A percentile compares a stretch with the other conserved stretches of the same genome.
Evolutionary conservation across 345 rosid genomes (phyloP).

Genomic region (Aethionema arabicum): DNA sequence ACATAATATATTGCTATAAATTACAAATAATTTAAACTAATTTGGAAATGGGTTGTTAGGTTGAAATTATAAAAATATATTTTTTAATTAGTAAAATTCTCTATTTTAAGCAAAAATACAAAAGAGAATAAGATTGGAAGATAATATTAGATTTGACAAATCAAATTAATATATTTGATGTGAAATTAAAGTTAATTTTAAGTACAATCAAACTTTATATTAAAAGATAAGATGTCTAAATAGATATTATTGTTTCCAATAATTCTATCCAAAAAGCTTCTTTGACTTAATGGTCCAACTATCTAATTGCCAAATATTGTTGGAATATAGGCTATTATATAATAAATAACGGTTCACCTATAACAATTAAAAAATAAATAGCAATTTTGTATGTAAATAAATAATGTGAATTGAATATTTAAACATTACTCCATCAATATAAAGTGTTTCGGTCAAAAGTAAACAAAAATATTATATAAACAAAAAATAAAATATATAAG

Average conservation of each 20-base stretch:
- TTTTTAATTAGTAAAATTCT: slow-evolving; percentile 1
- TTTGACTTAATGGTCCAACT: slow-evolving; percentile 35
- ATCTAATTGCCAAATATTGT: slow-evolving; percentile 29
- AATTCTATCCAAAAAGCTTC: slow-evolving; percentile 23
- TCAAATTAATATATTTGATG: slow-evolving; percentile 22
- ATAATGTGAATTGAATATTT: no score
- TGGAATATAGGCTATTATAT: slow-evolving; percentile 10
- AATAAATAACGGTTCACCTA: slow-evolving; percentile 19
- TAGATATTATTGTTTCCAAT: slow-evolving; percentile 30
- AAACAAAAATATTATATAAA: neutral
- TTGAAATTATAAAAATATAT: no score
- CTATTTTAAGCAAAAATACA: neutral
- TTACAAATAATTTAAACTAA: no score
- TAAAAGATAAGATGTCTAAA: slow-evolving; percentile 16
- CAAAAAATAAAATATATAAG: neutral
- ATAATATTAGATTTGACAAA: neutral
- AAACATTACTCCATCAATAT: no score
- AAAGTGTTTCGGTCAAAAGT: neutral
- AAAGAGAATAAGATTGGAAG: neutral
- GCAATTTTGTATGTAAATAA: no score
- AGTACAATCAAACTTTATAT: slow-evolving; percentile 25
- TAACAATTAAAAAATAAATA: slow-evolving; percentile 6
- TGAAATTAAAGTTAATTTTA: slow-evolving; percentile 22
- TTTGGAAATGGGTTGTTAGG: no score
- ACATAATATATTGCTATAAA: no score